Percentiles rank a stretch among this genome's conserved stretches.
Evolutionary conservation across 1,139 yeast species (phyloP).

Genomic region (Blastobotrys illinoisensis): DNA sequence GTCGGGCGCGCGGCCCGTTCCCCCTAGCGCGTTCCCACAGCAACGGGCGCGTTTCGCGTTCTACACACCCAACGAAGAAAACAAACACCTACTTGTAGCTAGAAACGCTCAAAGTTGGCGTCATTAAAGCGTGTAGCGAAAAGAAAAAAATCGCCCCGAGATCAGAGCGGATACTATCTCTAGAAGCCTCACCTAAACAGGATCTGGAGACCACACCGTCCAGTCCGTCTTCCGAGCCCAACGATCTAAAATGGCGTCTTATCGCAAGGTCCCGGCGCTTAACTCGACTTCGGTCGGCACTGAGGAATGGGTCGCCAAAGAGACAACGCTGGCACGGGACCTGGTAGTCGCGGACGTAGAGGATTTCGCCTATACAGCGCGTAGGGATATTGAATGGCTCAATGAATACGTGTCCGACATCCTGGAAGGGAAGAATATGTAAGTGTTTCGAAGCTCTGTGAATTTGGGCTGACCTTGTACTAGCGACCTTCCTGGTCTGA

Average conservation of each 20-base stretch:
- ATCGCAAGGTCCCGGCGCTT: constrained; percentile 1
- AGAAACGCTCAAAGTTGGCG: neutral
- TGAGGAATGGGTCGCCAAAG: constrained; percentile 38
- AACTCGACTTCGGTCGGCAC: constrained; percentile 8
- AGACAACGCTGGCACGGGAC: constrained; percentile 32
- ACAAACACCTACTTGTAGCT: neutral
- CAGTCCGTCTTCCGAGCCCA: neutral
- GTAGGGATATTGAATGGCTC: constrained; percentile 38
- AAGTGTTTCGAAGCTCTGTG: constrained; percentile 13
- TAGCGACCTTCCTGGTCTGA: constrained; percentile 24
- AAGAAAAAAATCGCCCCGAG: neutral
- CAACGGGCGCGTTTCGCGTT: neutral
- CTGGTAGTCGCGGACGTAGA: constrained; percentile 33
- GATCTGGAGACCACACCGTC: neutral
- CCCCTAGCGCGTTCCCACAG: neutral
- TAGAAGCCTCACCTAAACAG: neutral
- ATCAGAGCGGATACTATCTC: neutral
- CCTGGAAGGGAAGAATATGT: constrained; percentile 23
- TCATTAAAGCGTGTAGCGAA: neutral
- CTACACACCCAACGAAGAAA: neutral
- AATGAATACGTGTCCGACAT: constrained; percentile 33
- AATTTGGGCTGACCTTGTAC: neutral
- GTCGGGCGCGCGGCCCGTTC: neutral
- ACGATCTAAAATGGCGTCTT: neutral
- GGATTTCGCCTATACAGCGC: constrained; percentile 37